phyloP scores from a whole-genome alignment of 768 basidiomycete genomes.

The Auricularia auricula-judae region DNA sequence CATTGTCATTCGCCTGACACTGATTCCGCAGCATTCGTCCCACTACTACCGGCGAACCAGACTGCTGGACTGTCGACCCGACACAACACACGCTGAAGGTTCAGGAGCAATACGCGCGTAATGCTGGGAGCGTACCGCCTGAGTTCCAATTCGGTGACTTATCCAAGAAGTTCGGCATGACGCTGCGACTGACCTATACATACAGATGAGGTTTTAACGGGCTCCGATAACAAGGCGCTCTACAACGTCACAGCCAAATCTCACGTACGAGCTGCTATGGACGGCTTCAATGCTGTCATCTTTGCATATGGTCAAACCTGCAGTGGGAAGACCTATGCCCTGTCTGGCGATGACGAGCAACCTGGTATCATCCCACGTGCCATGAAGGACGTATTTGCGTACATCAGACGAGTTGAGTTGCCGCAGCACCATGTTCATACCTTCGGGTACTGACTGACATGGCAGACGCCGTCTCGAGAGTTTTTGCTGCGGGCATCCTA shows the following conservation, averaged over 20 bases:
- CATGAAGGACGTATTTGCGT: slow-evolving; percentile 83
- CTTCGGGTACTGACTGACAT: slow-evolving; percentile 7
- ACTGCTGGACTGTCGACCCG: slow-evolving; percentile 22
- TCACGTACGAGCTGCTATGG: slow-evolving; percentile 87
- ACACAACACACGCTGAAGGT: slow-evolving; percentile 48
- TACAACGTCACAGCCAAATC: slow-evolving; percentile 67
- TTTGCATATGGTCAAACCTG: slow-evolving; percentile 93
- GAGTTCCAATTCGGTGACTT: slow-evolving; percentile 41
- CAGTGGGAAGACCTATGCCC: slow-evolving; percentile 63
- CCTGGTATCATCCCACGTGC: slow-evolving; percentile 93
- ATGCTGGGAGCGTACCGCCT: slow-evolving; percentile 24
- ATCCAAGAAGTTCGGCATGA: background rate
- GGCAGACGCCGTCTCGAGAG: slow-evolving; percentile 58
- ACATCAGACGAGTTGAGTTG: slow-evolving; percentile 40
- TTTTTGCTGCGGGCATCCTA: slow-evolving; percentile 95
- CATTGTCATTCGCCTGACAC: background rate
- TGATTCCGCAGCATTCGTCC: slow-evolving; percentile 49
- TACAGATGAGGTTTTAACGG: slow-evolving; percentile 59
- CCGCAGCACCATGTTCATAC: background rate
- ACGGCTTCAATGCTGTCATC: slow-evolving; percentile 90
- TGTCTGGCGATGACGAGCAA: slow-evolving; percentile 66
- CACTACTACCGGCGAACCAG: slow-evolving; percentile 22
- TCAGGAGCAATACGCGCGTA: slow-evolving; percentile 43
- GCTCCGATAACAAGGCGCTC: slow-evolving; percentile 67
- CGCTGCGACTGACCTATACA: background rate